These are phyloP conservation scores for Arbutus unedo DNA, from an alignment of 148 eudicot species.

Conservation along the genomic window DNA sequence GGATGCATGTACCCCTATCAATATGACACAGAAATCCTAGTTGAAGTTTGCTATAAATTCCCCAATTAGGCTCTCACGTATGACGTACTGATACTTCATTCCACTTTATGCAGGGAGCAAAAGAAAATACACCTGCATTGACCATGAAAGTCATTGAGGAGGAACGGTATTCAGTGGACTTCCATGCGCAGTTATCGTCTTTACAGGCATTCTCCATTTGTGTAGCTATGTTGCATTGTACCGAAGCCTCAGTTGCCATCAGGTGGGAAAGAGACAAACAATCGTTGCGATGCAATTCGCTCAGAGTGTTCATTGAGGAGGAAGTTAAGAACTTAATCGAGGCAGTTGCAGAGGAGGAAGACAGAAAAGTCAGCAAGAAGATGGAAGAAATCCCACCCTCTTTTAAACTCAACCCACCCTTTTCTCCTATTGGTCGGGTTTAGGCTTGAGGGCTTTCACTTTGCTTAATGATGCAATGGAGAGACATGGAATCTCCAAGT, in stretches of 20 bases:
- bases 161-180: slow-evolving; percentile 64
- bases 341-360: slow-evolving; percentile 57
- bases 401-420: slow-evolving; percentile 76
- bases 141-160: slow-evolving; percentile 44
- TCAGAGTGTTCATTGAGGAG: slow-evolving; percentile 56
- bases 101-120: slow-evolving; percentile 52
- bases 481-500: background rate
- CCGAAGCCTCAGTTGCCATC: slow-evolving; percentile 49
- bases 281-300: slow-evolving; percentile 46
- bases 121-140: slow-evolving; percentile 54
- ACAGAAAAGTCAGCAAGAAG: slow-evolving; percentile 33
- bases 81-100: background rate
- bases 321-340: slow-evolving; percentile 62
- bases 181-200: slow-evolving; percentile 73
- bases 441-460: slow-evolving; percentile 13
- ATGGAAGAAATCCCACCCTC: slow-evolving; percentile 44
- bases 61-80: background rate
- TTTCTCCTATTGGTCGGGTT: slow-evolving; percentile 90
- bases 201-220: slow-evolving; percentile 85
- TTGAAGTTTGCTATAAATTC: background rate
- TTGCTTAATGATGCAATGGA: background rate
- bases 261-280: slow-evolving; percentile 49
- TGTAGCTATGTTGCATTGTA: slow-evolving; percentile 66
- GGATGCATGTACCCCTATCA: background rate
- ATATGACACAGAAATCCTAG: background rate